Base-by-base conservation (phyloP, 306 rosid genomes). In the Prunus mume region DNA sequence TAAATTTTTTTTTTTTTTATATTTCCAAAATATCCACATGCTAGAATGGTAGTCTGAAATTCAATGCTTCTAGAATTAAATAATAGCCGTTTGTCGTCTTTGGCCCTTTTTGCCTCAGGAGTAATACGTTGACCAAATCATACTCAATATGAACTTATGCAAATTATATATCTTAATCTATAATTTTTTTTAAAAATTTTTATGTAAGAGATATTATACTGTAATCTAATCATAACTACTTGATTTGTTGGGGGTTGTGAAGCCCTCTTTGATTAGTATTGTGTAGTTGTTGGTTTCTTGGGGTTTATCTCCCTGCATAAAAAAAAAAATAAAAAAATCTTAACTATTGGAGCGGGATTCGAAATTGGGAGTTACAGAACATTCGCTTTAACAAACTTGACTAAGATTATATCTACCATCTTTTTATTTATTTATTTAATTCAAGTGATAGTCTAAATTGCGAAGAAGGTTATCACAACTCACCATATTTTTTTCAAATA, bases 41-140 rank as follows among this genome's bases (percentile, higher is more conserved):
- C 1, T 27, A 43, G 11, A 60, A 24, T 57, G 5, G 11, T 0
- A 0, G 3, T 1, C 13, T 58, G 0, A 28, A 4, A 22, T 6
- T 10, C 8, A 25, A 20, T 14, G 9, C 12, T 34, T 11, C 25
- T 15, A 24, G 3, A 34, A 27, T 20, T 12, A 38, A 25, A 57
- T 54, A 55, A 8, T 13, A 58, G 25, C 30, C n/a, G 8, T 46
- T 17, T 73, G 69, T 6, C 32, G 47, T 72, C 68, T 18, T 11
- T 19, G 10, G 52, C 30, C 7, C 2, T 7, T 6, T 47, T 34
- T 68, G 12, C 69, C 32, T 32, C 12, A 47, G 80, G 73, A 52
- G 80, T 50, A 73, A 72, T 62, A 72, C 10, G 74, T 63, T 80
- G 87, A 84, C 87, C 55, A 76, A 32, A 22, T 28, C 38, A 1